These are phyloP conservation scores for Populus ilicifolia DNA, from an alignment of 345 rosid genomes.

Conservation along the genomic window DNA sequence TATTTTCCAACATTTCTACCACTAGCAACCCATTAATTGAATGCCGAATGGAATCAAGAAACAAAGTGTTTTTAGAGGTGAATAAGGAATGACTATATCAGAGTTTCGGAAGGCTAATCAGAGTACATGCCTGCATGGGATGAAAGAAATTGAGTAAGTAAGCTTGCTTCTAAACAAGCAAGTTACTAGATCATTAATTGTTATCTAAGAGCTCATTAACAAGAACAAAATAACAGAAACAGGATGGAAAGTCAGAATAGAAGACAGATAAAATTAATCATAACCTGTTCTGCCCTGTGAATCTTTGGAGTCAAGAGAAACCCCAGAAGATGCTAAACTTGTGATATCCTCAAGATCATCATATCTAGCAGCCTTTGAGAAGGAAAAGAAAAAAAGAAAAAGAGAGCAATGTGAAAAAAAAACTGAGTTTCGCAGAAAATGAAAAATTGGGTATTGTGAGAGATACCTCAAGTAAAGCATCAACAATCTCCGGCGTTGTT, in stretches of 20 bases:
- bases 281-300: conserved; percentile 83
- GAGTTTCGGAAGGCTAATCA: not conserved
- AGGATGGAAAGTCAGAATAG: not conserved
- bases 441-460: not conserved
- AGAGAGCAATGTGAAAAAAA: not conserved
- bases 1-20: not conserved
- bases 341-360: conserved; percentile 66
- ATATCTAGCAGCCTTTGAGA: conserved; percentile 85
- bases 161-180: not conserved
- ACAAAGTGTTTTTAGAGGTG: not conserved
- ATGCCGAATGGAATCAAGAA: not conserved
- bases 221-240: too few species aligned
- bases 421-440: not conserved
- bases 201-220: not conserved
- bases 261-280: not conserved
- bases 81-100: not conserved
- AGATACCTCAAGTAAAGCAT: conserved; percentile 59
- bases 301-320: conserved; percentile 73
- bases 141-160: not conserved
- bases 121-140: not conserved
- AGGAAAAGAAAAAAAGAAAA: not conserved
- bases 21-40: not conserved
- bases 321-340: conserved; percentile 56
- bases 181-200: not conserved
- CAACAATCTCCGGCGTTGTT: conserved; percentile 39